Evolutionary conservation across 768 basidiomycete species (phyloP).

Genomic region (Mrakia frigida): DNA sequence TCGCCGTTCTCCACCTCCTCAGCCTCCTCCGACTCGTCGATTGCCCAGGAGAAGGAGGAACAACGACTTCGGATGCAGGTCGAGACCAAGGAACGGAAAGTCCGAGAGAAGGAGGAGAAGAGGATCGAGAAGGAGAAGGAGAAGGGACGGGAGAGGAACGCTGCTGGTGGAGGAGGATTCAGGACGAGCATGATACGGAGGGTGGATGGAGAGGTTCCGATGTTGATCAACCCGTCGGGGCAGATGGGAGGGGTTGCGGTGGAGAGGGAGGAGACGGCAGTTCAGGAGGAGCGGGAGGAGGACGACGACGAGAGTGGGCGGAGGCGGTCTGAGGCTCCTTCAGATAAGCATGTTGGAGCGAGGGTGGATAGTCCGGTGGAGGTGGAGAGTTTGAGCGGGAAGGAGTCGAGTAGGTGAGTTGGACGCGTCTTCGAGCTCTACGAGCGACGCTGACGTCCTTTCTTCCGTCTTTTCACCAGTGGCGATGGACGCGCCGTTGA

Average conservation of each 20-base stretch:
- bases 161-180: conserved; percentile 41
- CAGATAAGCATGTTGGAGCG: background rate
- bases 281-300: conserved; percentile 10
- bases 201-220: conserved; percentile 45
- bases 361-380: background rate
- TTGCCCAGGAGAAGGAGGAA: conserved; percentile 53
- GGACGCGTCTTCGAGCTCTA: background rate
- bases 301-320: background rate
- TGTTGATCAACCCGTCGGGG: conserved; percentile 43
- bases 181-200: conserved; percentile 45
- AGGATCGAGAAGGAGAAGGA: conserved; percentile 20
- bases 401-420: background rate
- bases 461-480: background rate
- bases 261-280: conserved; percentile 28
- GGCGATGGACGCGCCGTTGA: background rate
- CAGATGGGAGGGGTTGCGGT: conserved; percentile 26
- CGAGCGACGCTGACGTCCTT: background rate
- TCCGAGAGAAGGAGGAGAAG: conserved; percentile 20
- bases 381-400: background rate
- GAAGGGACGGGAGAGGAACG: conserved; percentile 31
- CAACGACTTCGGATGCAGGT: conserved; percentile 51
- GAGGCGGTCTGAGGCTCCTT: background rate
- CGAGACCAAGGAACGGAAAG: conserved; percentile 40
- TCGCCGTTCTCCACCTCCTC: background rate
- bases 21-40: conserved; percentile 40